These are phyloP conservation scores for Ophiostoma ips DNA, from an alignment of 2,329 filamentous ascomycete species.

Conservation along the genomic window DNA sequence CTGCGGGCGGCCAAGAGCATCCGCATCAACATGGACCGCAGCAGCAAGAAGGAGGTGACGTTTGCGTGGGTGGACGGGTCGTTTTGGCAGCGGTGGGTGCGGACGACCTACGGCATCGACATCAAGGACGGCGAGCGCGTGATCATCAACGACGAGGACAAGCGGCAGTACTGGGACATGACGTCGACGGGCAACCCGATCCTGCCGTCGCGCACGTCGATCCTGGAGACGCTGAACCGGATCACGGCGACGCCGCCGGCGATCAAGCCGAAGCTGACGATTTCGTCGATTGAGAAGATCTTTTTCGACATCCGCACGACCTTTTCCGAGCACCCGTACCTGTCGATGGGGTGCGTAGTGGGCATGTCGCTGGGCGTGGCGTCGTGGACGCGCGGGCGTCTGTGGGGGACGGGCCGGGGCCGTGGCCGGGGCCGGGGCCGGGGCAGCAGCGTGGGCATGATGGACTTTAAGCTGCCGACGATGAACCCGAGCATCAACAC, in stretches of 20 bases:
- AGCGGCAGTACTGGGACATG: slow-evolving; percentile 86
- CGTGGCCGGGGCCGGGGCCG: slow-evolving; percentile 49
- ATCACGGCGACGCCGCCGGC: slow-evolving; percentile 54
- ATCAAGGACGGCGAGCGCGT: slow-evolving; percentile 79
- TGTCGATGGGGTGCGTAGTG: slow-evolving; percentile 42
- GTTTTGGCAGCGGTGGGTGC: slow-evolving; percentile 96
- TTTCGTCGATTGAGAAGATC: slow-evolving; percentile 54
- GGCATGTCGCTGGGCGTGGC: slow-evolving; percentile 39
- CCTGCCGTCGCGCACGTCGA: slow-evolving; percentile 74
- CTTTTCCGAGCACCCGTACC: slow-evolving; percentile 44
- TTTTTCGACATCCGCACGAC: slow-evolving; percentile 51
- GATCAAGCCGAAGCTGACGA: slow-evolving; percentile 66
- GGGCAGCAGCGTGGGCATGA: slow-evolving; percentile 28
- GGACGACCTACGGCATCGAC: slow-evolving; percentile 87
- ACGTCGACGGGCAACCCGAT: slow-evolving; percentile 84
- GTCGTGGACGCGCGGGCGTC: slow-evolving; percentile 40
- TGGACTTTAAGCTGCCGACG: slow-evolving; percentile 49
- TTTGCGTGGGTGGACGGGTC: slow-evolving; percentile 97
- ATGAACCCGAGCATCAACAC: slow-evolving; percentile 30
- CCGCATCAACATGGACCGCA: slow-evolving; percentile 77
- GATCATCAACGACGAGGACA: slow-evolving; percentile 93
- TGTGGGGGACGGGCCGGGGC: slow-evolving; percentile 40
- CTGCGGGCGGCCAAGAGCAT: slow-evolving; percentile 80
- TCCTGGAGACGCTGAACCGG: slow-evolving; percentile 72
- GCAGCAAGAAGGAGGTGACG: slow-evolving; percentile 73